Evolutionary conservation across 2,329 filamentous ascomycete species (phyloP).

Genomic region (Scytalidium sp.): DNA sequence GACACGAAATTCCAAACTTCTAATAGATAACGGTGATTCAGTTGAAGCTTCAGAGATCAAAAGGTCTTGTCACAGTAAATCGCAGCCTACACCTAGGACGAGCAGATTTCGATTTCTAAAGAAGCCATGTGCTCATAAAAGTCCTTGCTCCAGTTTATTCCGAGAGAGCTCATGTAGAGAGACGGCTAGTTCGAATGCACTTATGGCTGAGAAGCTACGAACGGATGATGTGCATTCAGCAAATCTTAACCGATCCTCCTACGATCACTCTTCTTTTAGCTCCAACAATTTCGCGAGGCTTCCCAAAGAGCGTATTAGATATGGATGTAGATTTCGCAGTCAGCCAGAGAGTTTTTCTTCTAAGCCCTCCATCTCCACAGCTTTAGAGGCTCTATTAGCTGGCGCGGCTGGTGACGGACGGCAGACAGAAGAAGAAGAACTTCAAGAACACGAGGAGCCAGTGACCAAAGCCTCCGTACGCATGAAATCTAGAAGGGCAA

Average conservation of each 20-base stretch:
- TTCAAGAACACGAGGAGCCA: too few species aligned
- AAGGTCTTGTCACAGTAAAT: slow-evolving; percentile 23
- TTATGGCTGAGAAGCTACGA: too few species aligned
- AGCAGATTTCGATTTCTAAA: slow-evolving; percentile 19
- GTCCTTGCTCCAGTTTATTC: slow-evolving; percentile 23
- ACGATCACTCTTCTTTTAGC: not conserved
- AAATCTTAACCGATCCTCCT: not conserved
- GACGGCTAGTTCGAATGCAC: too few species aligned
- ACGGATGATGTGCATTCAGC: too few species aligned
- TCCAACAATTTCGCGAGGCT: not conserved
- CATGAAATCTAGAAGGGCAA: too few species aligned
- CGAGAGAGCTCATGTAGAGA: too few species aligned
- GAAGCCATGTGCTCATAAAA: slow-evolving; percentile 13
- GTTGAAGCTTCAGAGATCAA: slow-evolving; percentile 23
- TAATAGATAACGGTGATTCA: slow-evolving; percentile 20
- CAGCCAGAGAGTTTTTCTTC: not conserved
- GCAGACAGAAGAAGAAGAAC: not conserved
- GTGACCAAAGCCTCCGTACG: too few species aligned
- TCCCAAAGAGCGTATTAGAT: not conserved
- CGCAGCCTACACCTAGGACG: slow-evolving; percentile 19
- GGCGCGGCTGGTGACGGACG: not conserved
- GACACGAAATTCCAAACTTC: slow-evolving; percentile 8
- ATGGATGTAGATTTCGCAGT: not conserved
- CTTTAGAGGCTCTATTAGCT: too few species aligned
- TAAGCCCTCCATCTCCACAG: not conserved